These are phyloP conservation scores for Elsinoe batatas DNA, from an alignment of 2,329 filamentous ascomycete genomes.

Conservation along the genomic window DNA sequence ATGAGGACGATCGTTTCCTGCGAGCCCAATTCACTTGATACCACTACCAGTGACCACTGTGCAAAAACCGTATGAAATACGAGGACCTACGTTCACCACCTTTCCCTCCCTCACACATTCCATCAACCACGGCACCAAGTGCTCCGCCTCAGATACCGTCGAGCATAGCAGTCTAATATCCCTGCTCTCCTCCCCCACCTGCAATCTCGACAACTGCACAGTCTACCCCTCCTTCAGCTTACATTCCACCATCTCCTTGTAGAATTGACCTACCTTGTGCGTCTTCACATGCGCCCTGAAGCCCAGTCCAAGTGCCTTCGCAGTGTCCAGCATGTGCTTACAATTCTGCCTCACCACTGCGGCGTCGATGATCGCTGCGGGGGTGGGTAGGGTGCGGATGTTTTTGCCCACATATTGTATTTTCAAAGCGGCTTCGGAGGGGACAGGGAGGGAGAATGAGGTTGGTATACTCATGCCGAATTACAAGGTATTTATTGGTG, in stretches of 20 bases:
- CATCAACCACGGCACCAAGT: conserved; percentile 50
- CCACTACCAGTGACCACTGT: not conserved
- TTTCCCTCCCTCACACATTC: conserved; percentile 47
- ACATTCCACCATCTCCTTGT: not conserved
- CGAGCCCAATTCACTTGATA: not conserved
- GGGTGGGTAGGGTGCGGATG: conserved; percentile 52
- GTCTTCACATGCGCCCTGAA: conserved; percentile 77
- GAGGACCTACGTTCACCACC: conserved; percentile 44
- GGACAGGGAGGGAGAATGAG: conserved; percentile 24
- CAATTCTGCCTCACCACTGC: conserved; percentile 60
- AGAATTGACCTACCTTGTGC: conserved; percentile 52
- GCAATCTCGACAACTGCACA: conserved; percentile 53
- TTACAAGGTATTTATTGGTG: not conserved
- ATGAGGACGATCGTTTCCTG: no score
- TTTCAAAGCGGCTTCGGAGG: conserved; percentile 26
- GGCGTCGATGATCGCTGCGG: conserved; percentile 58
- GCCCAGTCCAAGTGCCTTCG: conserved; percentile 47
- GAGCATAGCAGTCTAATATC: conserved; percentile 59
- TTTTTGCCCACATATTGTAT: conserved; percentile 48
- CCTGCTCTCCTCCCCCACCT: conserved; percentile 51
- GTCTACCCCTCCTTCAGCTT: conserved; percentile 40
- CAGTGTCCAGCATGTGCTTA: conserved; percentile 57
- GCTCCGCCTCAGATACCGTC: conserved; percentile 64
- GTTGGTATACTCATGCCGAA: conserved; percentile 13
- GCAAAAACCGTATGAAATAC: not conserved